Conservation (phyloP, 2,329 filamentous ascomycete genomes). For the Leptographium wingfieldii region DNA sequence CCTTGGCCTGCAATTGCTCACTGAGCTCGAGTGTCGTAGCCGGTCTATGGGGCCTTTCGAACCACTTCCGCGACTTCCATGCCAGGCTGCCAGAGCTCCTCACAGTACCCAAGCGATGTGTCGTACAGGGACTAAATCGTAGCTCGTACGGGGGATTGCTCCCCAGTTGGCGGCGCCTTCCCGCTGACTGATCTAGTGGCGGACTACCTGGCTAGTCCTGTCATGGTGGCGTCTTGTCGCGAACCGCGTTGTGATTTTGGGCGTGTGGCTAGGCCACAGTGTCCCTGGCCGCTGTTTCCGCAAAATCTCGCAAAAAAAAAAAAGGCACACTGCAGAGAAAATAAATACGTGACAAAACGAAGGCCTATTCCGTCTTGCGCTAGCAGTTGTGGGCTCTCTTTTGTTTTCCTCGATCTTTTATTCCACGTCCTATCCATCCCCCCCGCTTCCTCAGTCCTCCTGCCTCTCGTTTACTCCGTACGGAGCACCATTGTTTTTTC, state of each 20-base stretch:
- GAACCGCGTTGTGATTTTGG: constrained; percentile 9
- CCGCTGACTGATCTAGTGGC: background rate
- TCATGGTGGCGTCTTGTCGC: constrained; percentile 8
- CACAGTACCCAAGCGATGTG: no score
- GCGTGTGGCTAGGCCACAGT: constrained; percentile 4
- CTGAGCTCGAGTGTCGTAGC: background rate
- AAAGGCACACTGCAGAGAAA: background rate
- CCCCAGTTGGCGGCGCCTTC: background rate
- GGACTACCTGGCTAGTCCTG: background rate
- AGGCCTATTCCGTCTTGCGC: background rate
- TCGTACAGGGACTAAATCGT: background rate
- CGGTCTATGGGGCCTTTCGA: no score
- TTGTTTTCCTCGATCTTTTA: background rate
- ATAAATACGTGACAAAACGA: background rate
- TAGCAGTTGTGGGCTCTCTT: background rate
- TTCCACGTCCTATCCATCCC: background rate
- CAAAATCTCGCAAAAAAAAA: constrained; percentile 4
- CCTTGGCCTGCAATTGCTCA: background rate
- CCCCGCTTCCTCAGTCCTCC: background rate
- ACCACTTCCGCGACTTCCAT: background rate
- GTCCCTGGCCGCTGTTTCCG: constrained; percentile 8
- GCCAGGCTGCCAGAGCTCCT: background rate
- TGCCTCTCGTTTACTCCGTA: background rate
- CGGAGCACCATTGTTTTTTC: background rate
- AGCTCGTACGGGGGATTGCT: background rate